Evolutionary conservation across 257 asterid species (phyloP).

Genomic region (Nicotiana otophora): DNA sequence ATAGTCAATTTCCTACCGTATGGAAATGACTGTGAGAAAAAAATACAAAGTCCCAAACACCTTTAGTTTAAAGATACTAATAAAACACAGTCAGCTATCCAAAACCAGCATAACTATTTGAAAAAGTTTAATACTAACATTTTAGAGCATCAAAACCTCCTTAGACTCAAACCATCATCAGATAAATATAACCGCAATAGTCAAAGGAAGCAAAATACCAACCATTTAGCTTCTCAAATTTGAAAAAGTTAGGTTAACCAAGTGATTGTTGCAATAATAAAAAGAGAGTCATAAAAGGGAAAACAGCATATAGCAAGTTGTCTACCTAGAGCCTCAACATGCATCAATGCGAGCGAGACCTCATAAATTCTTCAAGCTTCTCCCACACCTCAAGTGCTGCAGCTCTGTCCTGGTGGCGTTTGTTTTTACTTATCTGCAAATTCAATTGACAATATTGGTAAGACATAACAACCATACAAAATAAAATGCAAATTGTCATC

Average conservation of each 20-base stretch:
- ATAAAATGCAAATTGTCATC: not conserved
- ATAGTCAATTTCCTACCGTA: not conserved
- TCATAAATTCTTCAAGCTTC: constrained; percentile 96
- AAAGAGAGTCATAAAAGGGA: not conserved
- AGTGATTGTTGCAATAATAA: not conserved
- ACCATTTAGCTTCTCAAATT: not conserved
- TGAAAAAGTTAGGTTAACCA: not conserved
- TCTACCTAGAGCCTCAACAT: constrained; percentile 17
- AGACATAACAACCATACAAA: not conserved
- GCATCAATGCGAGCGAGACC: constrained; percentile 82
- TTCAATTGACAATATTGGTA: not conserved
- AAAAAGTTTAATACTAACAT: not conserved
- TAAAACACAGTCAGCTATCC: not conserved
- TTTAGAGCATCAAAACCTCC: not conserved
- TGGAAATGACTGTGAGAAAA: not conserved
- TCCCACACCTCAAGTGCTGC: constrained; percentile 99
- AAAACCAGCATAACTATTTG: not conserved
- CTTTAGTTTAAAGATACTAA: not conserved
- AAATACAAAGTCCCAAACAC: not conserved
- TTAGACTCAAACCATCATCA: not conserved
- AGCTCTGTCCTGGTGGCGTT: constrained; percentile 95
- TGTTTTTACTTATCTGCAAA: constrained; percentile 89
- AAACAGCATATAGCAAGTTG: not conserved
- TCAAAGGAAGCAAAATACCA: not conserved
- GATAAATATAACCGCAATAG: not conserved